A percentile compares a stretch with the other conserved stretches of the same genome.
Evolutionary conservation across 306 rosid genomes (phyloP).

Genomic region (Astragalus glycyphyllos): DNA sequence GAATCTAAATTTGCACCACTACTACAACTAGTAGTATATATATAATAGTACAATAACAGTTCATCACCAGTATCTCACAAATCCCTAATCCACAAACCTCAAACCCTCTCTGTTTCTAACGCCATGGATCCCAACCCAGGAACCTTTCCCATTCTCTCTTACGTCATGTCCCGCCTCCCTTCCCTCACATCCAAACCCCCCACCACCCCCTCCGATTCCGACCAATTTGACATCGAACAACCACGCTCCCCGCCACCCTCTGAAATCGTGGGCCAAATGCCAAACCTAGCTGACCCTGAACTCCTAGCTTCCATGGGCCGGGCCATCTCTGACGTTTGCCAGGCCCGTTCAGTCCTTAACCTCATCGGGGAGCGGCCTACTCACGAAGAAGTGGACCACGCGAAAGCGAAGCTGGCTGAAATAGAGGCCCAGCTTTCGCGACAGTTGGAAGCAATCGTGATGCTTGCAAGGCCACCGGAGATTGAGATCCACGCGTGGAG

Average conservation of each 20-base stretch:
- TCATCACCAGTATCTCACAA: background rate
- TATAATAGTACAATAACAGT: background rate
- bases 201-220: constrained; percentile 1
- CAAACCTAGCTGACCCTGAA: constrained; percentile 67
- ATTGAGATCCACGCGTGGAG: constrained; percentile 70
- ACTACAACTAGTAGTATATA: too few relatives aligned
- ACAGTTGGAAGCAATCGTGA: constrained; percentile 68
- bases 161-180: constrained; percentile 79
- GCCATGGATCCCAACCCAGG: constrained; percentile 86
- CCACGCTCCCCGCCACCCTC: constrained; percentile 35
- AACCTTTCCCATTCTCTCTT: constrained; percentile 81
- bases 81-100: background rate
- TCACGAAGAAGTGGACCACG: constrained; percentile 77
- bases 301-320: constrained; percentile 68
- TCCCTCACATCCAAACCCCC: constrained; percentile 42
- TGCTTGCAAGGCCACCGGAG: constrained; percentile 66
- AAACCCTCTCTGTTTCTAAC: background rate
- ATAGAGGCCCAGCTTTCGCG: constrained; percentile 61
- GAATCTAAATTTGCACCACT: background rate
- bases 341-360: constrained; percentile 75
- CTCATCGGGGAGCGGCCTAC: constrained; percentile 82
- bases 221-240: constrained; percentile 60
- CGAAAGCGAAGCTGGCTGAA: constrained; percentile 57
- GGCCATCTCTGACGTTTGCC: constrained; percentile 71
- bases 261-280: constrained; percentile 57